phyloP scores from a whole-genome alignment of 1,284 basidiomycete genomes.

The Ceratobasidium sp. region DNA sequence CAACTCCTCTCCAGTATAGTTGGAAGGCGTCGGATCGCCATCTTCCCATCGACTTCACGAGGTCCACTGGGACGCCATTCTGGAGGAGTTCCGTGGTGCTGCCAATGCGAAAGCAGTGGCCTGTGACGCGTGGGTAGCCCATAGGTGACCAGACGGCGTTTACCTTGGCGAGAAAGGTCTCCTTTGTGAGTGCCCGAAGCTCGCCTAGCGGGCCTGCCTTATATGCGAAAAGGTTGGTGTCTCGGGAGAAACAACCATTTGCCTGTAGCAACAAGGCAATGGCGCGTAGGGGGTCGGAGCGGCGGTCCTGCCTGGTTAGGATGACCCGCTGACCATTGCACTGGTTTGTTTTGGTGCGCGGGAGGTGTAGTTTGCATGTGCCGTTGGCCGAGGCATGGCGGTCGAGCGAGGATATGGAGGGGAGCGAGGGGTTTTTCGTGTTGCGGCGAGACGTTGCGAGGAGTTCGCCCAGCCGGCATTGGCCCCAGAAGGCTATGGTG shows the following conservation, averaged over 20 bases:
- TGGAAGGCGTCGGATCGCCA: conserved; percentile 55
- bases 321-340: conserved; percentile 12
- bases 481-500: conserved; percentile 35
- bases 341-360: conserved; percentile 25
- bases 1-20: conserved; percentile 49
- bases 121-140: conserved; percentile 54
- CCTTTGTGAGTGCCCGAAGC: conserved; percentile 4
- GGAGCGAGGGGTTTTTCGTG: background rate
- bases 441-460: background rate
- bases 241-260: background rate
- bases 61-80: conserved; percentile 52
- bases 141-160: conserved; percentile 45
- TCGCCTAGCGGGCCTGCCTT: background rate
- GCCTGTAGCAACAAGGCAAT: background rate
- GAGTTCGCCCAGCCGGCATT: conserved; percentile 37
- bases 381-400: background rate
- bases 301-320: conserved; percentile 9
- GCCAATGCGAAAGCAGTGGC: conserved; percentile 56
- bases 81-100: conserved; percentile 54
- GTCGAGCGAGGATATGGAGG: background rate
- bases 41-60: conserved; percentile 52
- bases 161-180: conserved; percentile 14
- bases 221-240: conserved; percentile 6
- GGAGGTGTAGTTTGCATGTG: conserved; percentile 7
- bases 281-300: conserved; percentile 6